Evolutionary conservation across 2,329 filamentous ascomycete genomes (phyloP).

Genomic region (Aspergillus sp.): DNA sequence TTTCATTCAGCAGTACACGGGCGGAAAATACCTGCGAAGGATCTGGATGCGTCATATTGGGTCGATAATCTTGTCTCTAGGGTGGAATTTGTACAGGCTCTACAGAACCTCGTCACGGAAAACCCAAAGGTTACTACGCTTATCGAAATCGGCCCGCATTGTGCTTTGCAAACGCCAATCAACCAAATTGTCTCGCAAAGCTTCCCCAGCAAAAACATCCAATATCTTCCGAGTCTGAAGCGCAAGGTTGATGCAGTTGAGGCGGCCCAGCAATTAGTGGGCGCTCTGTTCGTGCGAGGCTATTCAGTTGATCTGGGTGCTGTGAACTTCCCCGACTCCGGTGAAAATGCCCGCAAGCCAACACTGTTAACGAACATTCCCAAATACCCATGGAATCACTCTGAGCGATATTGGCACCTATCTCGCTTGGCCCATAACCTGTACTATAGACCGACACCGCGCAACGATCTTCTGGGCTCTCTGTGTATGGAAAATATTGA

Average conservation of each 20-base stretch:
- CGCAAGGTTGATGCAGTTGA: neutral
- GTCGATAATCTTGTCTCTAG: neutral
- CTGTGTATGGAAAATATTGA: slow-evolving; percentile 25
- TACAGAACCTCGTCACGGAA: neutral
- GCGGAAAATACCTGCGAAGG: neutral
- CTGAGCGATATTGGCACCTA: slow-evolving; percentile 44
- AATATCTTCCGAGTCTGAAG: neutral
- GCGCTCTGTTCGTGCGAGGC: neutral
- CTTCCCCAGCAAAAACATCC: neutral
- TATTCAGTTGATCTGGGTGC: neutral
- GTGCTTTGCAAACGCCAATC: slow-evolving; percentile 33
- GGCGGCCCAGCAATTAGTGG: neutral
- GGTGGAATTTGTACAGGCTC: neutral
- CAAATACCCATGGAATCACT: slow-evolving; percentile 52
- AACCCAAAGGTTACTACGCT: neutral
- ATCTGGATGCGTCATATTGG: neutral
- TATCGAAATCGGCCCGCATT: slow-evolving; percentile 38
- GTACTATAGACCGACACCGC: slow-evolving; percentile 15
- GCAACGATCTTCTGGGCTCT: slow-evolving; percentile 30
- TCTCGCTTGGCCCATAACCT: slow-evolving; percentile 40
- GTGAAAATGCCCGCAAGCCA: slow-evolving; percentile 11
- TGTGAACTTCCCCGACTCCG: slow-evolving; percentile 5
- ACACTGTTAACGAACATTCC: slow-evolving; percentile 36
- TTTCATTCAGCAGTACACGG: neutral
- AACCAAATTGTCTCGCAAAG: slow-evolving; percentile 11